Evolutionary conservation across 805 yeast genomes (phyloP).

Genomic region (Crinitomyces ghanaensis): DNA sequence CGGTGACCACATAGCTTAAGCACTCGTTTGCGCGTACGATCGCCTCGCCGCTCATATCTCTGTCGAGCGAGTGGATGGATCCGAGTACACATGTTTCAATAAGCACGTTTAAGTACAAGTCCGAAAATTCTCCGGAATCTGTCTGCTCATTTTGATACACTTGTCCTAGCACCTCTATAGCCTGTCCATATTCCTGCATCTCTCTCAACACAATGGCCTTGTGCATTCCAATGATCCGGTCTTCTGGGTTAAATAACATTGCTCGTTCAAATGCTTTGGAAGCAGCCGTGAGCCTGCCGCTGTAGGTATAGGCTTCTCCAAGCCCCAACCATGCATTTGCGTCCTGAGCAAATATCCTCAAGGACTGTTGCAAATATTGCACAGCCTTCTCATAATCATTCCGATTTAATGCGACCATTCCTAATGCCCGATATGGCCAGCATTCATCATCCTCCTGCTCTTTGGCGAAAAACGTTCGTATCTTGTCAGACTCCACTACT

Average conservation of each 20-base stretch:
- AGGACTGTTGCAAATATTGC: constrained; percentile 78
- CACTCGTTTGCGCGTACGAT: too few species aligned
- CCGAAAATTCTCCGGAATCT: constrained; percentile 36
- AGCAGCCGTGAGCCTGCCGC: constrained; percentile 84
- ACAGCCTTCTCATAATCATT: constrained; percentile 72
- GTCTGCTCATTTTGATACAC: too few species aligned
- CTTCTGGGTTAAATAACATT: constrained; percentile 37
- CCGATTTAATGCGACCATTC: constrained; percentile 59
- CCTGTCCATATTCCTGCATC: constrained; percentile 53
- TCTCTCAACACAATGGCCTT: constrained; percentile 54
- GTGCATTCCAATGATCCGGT: constrained; percentile 56
- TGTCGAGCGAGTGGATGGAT: too few species aligned
- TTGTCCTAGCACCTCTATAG: constrained; percentile 39
- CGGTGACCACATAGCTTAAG: too few species aligned
- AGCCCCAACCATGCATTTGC: constrained; percentile 82
- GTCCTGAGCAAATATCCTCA: constrained; percentile 57
- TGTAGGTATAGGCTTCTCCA: constrained; percentile 87
- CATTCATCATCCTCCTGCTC: constrained; percentile 12
- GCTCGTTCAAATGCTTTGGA: constrained; percentile 69
- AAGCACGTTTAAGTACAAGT: constrained; percentile 39
- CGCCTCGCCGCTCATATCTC: too few species aligned
- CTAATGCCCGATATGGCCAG: constrained; percentile 89
- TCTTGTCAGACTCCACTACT: constrained; percentile 51
- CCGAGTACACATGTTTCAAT: too few species aligned
- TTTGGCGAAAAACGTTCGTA: constrained; percentile 19